A percentile compares a stretch with the other conserved stretches of the same genome.
phyloP scores from a whole-genome alignment of 805 yeast species.

The Kuraishia hungarica region DNA sequence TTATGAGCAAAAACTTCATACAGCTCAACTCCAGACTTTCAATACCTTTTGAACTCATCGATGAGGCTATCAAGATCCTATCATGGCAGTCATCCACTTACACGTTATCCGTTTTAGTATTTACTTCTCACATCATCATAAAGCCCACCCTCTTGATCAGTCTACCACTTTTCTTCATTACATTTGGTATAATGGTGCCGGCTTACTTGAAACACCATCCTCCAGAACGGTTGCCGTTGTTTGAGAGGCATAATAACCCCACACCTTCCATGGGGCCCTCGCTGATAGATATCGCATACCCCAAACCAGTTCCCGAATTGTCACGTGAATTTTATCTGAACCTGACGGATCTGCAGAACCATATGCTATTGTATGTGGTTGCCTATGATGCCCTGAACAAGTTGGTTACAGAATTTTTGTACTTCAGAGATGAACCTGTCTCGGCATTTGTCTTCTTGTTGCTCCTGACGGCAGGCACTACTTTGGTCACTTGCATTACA shows the following conservation, averaged over 20 bases:
- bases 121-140: conserved; percentile 32
- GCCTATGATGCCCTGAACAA: conserved; percentile 49
- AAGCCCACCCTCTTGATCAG: conserved; percentile 49
- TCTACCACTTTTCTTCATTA: conserved; percentile 45
- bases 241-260: conserved; percentile 25
- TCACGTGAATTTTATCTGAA: conserved; percentile 72
- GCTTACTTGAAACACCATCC: conserved; percentile 53
- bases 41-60: conserved; percentile 51
- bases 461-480: conserved; percentile 21
- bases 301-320: conserved; percentile 70
- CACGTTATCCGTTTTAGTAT: conserved; percentile 47
- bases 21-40: conserved; percentile 55
- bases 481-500: conserved; percentile 18
- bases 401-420: conserved; percentile 47
- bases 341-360: conserved; percentile 78
- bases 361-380: conserved; percentile 56
- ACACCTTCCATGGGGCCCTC: conserved; percentile 44
- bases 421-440: conserved; percentile 52
- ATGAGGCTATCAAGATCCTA: conserved; percentile 43
- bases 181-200: conserved; percentile 57
- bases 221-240: conserved; percentile 37
- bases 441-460: conserved; percentile 43
- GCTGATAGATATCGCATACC: conserved; percentile 36
- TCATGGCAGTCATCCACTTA: conserved; percentile 58
- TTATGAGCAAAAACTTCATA: conserved; percentile 62